Evolutionary conservation across 2,329 filamentous ascomycete genomes (phyloP).

Genomic region (Alternaria novae-zelandiae): DNA sequence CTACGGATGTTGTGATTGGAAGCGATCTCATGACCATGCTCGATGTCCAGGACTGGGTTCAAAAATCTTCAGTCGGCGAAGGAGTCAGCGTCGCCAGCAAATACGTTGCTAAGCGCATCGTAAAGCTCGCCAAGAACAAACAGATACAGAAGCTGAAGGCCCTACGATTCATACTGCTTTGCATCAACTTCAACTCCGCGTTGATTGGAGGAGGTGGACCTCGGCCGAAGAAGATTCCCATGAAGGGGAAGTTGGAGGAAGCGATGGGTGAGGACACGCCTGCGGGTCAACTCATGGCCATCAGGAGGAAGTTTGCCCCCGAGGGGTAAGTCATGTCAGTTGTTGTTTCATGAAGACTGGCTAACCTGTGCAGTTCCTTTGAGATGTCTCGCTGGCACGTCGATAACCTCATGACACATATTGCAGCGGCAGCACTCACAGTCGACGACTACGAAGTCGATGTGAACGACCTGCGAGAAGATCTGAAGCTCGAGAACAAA

Average conservation of each 20-base stretch:
- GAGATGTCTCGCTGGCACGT: slow-evolving; percentile 74
- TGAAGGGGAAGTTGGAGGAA: slow-evolving; percentile 70
- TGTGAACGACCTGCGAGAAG: slow-evolving; percentile 71
- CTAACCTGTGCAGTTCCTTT: slow-evolving; percentile 35
- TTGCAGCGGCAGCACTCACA: slow-evolving; percentile 73
- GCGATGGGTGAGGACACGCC: slow-evolving; percentile 56
- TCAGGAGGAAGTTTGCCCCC: slow-evolving; percentile 67
- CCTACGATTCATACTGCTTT: slow-evolving; percentile 55
- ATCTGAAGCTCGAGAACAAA: slow-evolving; percentile 74
- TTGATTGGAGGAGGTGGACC: slow-evolving; percentile 42
- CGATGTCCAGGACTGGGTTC: slow-evolving; percentile 76
- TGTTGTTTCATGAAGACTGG: neutral
- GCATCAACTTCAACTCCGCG: slow-evolving; percentile 56
- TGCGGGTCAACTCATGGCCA: slow-evolving; percentile 33
- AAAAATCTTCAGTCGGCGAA: slow-evolving; percentile 65
- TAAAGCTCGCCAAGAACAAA: slow-evolving; percentile 62
- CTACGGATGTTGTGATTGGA: slow-evolving; percentile 70
- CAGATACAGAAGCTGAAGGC: slow-evolving; percentile 56
- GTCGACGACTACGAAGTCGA: slow-evolving; percentile 77
- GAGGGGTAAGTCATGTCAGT: slow-evolving; percentile 28
- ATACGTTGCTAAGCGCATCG: slow-evolving; percentile 70
- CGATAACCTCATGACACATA: slow-evolving; percentile 75
- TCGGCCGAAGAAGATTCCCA: slow-evolving; percentile 60
- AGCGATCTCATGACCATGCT: slow-evolving; percentile 70
- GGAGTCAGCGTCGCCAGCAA: slow-evolving; percentile 64